Conservation (phyloP, 352 stramenopile species). For the Globisporangium cylindrosporum region DNA sequence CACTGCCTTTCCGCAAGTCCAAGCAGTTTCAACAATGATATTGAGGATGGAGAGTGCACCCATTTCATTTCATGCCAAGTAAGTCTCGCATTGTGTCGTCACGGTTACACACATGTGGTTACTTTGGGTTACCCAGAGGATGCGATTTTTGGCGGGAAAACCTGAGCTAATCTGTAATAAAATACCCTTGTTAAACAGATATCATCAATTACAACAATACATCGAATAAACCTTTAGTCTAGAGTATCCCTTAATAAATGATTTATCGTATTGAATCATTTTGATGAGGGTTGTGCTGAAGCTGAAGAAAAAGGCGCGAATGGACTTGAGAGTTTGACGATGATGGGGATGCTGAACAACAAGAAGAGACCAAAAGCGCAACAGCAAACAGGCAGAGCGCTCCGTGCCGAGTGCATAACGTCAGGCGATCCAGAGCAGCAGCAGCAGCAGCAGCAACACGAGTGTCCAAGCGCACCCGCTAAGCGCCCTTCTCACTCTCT, state of each 20-base stretch:
- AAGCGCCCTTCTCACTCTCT: neutral
- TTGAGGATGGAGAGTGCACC: conserved; percentile 6
- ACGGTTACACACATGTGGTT: neutral
- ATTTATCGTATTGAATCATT: neutral
- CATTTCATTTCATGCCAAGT: conserved; percentile 1
- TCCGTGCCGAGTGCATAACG: neutral
- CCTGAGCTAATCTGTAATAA: neutral
- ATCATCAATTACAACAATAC: neutral
- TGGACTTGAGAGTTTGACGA: neutral
- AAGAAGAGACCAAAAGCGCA: conserved; percentile 4
- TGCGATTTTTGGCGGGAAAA: conserved; percentile 9
- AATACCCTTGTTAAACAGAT: neutral
- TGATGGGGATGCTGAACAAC: conserved; percentile 2
- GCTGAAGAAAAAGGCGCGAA: conserved; percentile 11
- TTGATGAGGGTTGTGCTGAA: neutral
- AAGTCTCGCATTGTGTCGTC: neutral
- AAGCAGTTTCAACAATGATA: neutral
- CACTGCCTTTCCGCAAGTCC: conserved; percentile 10
- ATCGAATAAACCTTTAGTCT: neutral
- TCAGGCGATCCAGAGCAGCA: neutral
- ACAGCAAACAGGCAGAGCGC: neutral
- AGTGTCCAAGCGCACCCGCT: neutral
- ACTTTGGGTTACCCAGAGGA: neutral
- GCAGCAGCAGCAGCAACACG: neutral
- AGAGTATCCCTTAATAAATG: neutral